phyloP scores from a whole-genome alignment of 2,329 filamentous ascomycete genomes.

The Verticillium longisporum region DNA sequence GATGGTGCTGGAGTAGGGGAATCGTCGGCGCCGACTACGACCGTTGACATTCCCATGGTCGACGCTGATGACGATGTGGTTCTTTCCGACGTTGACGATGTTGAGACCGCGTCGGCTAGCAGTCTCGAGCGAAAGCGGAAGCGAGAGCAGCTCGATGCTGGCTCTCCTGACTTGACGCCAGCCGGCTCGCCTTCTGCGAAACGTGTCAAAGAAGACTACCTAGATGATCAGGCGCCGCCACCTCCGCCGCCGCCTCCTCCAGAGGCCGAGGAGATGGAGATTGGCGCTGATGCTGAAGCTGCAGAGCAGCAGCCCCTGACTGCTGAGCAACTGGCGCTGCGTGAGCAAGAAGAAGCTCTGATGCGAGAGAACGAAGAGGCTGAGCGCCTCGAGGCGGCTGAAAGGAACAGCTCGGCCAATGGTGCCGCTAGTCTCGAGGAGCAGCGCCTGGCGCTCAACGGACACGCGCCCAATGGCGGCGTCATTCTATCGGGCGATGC shows the following conservation, averaged over 20 bases:
- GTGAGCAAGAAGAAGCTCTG: constrained; percentile 43
- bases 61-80: constrained; percentile 28
- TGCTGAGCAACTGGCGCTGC: constrained; percentile 37
- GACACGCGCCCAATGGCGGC: background rate
- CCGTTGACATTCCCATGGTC: constrained; percentile 17
- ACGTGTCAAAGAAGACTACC: constrained; percentile 41
- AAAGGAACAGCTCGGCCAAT: constrained; percentile 28
- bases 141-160: constrained; percentile 38
- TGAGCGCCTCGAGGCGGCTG: constrained; percentile 35
- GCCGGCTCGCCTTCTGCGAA: constrained; percentile 51
- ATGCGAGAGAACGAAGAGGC: constrained; percentile 49
- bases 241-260: constrained; percentile 42
- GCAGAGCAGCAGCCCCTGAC: constrained; percentile 14
- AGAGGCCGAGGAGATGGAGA: constrained; percentile 21
- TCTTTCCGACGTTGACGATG: constrained; percentile 38
- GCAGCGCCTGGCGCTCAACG: background rate
- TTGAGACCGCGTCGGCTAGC: constrained; percentile 28
- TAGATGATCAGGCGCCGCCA: constrained; percentile 27
- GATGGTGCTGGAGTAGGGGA: background rate
- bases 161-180: constrained; percentile 39
- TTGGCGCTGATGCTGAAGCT: constrained; percentile 18
- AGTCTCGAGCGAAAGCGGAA: constrained; percentile 59
- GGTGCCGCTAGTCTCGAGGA: background rate
- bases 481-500: background rate
- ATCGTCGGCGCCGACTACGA: background rate